Evolutionary conservation across 2,329 filamentous ascomycete species (phyloP).

Genomic region (Fusarium bactridioides): DNA sequence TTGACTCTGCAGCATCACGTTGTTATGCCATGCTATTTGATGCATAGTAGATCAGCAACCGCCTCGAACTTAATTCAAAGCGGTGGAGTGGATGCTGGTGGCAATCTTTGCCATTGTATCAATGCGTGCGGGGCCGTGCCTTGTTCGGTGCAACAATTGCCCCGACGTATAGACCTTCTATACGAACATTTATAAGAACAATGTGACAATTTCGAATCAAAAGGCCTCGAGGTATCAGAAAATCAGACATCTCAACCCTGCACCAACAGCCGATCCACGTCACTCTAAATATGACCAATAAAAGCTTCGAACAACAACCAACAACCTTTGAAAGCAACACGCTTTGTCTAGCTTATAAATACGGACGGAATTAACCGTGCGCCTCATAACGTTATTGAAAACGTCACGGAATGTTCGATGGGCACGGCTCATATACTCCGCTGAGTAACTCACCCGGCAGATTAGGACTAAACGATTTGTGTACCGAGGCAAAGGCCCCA

Average conservation of each 20-base stretch:
- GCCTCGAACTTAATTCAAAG: not conserved
- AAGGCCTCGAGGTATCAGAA: not conserved
- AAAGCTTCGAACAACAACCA: not conserved
- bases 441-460: slow-evolving; percentile 2
- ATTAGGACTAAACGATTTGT: not conserved
- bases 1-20: not conserved
- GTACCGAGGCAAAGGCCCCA: slow-evolving; percentile 7
- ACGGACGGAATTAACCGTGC: not conserved
- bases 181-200: not conserved
- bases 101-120: not conserved
- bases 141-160: not conserved
- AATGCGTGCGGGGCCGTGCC: not conserved
- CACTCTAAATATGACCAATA: not conserved
- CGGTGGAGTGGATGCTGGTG: not conserved
- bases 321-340: not conserved
- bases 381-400: not conserved
- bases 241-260: not conserved
- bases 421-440: not conserved
- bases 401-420: not conserved
- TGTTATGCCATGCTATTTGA: not conserved
- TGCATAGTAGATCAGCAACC: not conserved
- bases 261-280: not conserved
- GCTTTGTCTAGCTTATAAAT: slow-evolving; percentile 9
- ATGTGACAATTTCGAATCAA: not conserved
- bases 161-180: not conserved